phyloP scores from a whole-genome alignment of 257 asterid species.

The Nicotiana obtusifolia region DNA sequence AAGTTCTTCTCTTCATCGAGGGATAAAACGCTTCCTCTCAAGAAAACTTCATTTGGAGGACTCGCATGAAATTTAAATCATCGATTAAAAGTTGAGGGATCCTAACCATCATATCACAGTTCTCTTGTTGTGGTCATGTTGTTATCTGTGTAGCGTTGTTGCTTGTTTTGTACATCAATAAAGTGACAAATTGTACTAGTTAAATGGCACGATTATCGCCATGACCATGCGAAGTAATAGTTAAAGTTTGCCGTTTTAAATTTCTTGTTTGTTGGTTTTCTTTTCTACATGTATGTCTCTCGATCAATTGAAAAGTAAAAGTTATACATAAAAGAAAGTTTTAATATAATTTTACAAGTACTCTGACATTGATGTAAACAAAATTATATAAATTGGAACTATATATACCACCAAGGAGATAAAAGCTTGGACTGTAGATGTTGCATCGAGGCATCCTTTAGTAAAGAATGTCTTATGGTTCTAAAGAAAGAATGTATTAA shows the following conservation, averaged over 20 bases:
- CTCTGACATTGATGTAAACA: not conserved
- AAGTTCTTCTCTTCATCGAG: not conserved
- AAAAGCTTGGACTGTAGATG: not conserved
- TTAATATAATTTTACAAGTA: not conserved
- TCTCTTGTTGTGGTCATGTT: too few species aligned
- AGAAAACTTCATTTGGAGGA: not conserved
- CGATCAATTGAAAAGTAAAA: not conserved
- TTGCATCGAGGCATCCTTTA: not conserved
- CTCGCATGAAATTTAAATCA: too few species aligned
- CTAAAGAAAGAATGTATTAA: not conserved
- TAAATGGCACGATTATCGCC: not conserved
- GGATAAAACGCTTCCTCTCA: not conserved
- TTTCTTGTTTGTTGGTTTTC: not conserved
- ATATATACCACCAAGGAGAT: not conserved
- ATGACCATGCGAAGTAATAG: not conserved
- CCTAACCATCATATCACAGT: too few species aligned
- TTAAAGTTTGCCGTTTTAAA: not conserved
- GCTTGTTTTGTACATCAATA: not conserved
- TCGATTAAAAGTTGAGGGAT: too few species aligned
- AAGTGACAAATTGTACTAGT: not conserved
- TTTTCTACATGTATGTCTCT: not conserved
- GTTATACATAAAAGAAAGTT: not conserved
- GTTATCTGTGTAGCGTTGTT: too few species aligned
- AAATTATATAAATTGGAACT: not conserved
- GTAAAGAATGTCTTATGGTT: not conserved